These are phyloP conservation scores for Mortierella hygrophila DNA, from an alignment of 192 early-diverging fungal genomes.

Conservation along the genomic window DNA sequence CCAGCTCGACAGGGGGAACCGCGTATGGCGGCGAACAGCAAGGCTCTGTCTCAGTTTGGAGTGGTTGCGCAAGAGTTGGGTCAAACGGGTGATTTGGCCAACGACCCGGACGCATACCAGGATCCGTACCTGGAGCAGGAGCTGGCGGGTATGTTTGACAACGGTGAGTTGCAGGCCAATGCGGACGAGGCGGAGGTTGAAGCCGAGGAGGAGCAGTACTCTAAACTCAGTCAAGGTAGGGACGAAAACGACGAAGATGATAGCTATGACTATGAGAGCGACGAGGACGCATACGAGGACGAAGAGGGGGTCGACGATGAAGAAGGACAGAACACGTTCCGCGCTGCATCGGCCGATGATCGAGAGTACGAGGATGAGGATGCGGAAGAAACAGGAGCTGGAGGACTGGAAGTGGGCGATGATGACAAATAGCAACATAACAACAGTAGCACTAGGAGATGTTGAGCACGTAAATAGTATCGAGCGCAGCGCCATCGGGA, in stretches of 20 bases:
- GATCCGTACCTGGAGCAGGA: slow-evolving; percentile 14
- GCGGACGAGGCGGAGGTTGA: slow-evolving; percentile 6
- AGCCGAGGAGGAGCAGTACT: neutral
- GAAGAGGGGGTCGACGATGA: neutral
- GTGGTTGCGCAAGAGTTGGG: neutral
- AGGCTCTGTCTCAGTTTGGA: neutral
- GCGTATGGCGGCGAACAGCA: neutral
- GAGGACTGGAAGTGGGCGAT: slow-evolving; percentile 61
- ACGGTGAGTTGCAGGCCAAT: slow-evolving; percentile 4
- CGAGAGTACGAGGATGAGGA: slow-evolving; percentile 58
- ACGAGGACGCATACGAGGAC: neutral
- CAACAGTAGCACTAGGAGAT: neutral
- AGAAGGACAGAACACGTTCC: neutral
- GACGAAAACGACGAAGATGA: slow-evolving; percentile 10
- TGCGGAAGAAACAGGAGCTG: slow-evolving; percentile 62
- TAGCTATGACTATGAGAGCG: neutral
- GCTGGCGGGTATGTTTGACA: neutral
- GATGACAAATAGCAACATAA: slow-evolving; percentile 53
- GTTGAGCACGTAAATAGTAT: neutral
- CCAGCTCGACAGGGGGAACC: no score
- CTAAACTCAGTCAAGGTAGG: no score
- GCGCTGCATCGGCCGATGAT: neutral
- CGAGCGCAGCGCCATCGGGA: neutral
- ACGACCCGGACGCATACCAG: slow-evolving; percentile 12
- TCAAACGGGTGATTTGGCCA: neutral